These are phyloP conservation scores for Talaromyces marneffei DNA, from an alignment of 2,329 filamentous ascomycete species.

Conservation along the genomic window DNA sequence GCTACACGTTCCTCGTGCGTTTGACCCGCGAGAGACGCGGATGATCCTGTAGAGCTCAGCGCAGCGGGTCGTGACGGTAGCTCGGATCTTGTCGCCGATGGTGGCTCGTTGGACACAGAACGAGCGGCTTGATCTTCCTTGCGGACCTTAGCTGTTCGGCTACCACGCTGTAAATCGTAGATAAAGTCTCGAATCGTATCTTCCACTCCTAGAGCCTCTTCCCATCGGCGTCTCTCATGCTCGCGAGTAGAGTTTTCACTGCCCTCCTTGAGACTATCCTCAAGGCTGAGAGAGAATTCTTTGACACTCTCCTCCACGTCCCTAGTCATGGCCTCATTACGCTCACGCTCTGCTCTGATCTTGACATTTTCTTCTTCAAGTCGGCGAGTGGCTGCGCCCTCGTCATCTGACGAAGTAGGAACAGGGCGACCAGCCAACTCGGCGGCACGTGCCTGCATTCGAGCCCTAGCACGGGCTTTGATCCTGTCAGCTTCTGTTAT, in stretches of 20 bases:
- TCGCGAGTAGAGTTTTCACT: constrained; percentile 69
- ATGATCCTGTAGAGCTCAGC: constrained; percentile 47
- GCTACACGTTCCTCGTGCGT: constrained; percentile 90
- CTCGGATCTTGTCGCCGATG: constrained; percentile 20
- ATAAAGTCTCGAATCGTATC: constrained; percentile 98
- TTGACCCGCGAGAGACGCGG: constrained; percentile 75
- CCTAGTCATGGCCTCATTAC: constrained; percentile 91
- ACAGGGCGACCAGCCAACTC: constrained; percentile 81
- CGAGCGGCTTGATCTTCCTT: constrained; percentile 50
- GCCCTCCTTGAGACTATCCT: constrained; percentile 80
- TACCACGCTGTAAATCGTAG: constrained; percentile 85
- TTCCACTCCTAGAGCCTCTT: constrained; percentile 91
- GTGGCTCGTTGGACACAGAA: constrained; percentile 12
- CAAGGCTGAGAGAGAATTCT: constrained; percentile 77
- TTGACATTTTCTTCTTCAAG: constrained; percentile 82
- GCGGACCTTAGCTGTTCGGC: constrained; percentile 65
- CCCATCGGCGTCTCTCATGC: constrained; percentile 89
- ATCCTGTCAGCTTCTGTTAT: constrained; percentile 91
- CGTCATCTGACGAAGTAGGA: constrained; percentile 61
- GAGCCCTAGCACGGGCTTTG: constrained; percentile 90
- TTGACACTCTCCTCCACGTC: constrained; percentile 95
- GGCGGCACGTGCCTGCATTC: constrained; percentile 97
- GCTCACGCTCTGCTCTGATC: constrained; percentile 77
- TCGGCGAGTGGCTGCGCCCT: constrained; percentile 72
- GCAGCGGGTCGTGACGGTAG: constrained; percentile 36